Evolutionary conservation across 768 basidiomycete species (phyloP).

Genomic region (Pisolithus tinctorius): DNA sequence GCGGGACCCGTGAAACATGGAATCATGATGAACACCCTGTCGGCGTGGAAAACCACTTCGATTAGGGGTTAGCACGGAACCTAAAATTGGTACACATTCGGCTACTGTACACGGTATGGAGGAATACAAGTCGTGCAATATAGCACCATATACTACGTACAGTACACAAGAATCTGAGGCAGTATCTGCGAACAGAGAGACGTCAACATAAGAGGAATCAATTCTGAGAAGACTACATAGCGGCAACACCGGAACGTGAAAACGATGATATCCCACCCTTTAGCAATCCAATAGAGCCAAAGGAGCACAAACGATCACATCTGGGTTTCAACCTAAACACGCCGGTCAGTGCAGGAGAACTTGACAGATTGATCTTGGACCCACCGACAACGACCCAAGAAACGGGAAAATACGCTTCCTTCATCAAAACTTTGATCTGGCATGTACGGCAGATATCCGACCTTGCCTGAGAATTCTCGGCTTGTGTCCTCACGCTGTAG

Average conservation of each 20-base stretch:
- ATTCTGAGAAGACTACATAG: neutral
- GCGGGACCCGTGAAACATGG: too few species aligned
- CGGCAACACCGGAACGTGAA: neutral
- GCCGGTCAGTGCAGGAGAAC: neutral
- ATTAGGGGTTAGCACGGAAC: too few species aligned
- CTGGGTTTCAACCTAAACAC: neutral
- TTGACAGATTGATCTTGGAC: neutral
- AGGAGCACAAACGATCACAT: neutral
- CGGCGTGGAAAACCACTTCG: too few species aligned
- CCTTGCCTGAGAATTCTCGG: slow-evolving; percentile 14
- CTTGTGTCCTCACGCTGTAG: slow-evolving; percentile 13
- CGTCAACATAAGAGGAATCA: neutral
- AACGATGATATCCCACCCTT: neutral
- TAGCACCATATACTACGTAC: too few species aligned
- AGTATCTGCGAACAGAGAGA: neutral
- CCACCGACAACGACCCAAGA: slow-evolving; percentile 15
- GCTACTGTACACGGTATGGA: too few species aligned
- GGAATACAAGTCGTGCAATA: too few species aligned
- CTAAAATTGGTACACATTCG: too few species aligned
- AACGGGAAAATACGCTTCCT: slow-evolving; percentile 12
- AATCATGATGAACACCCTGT: too few species aligned
- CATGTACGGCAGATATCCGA: slow-evolving; percentile 22
- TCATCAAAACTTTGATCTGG: slow-evolving; percentile 27
- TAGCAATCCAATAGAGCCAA: neutral
- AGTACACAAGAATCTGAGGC: too few species aligned